phyloP scores from a whole-genome alignment of 805 yeast species.

The Priceomyces fermenticarens region DNA sequence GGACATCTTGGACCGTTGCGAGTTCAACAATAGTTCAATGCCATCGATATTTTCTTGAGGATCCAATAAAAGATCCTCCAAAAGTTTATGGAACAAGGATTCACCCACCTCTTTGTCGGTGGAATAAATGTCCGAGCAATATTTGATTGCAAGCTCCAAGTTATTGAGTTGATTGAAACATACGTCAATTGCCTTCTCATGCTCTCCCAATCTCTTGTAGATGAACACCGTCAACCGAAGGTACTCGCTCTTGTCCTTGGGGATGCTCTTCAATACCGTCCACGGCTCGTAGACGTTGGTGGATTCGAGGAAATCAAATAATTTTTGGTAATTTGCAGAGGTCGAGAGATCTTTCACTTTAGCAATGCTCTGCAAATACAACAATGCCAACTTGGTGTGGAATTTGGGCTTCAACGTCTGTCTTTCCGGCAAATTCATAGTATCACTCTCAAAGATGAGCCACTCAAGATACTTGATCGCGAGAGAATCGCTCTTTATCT shows the following conservation, averaged over 20 bases:
- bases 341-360: constrained; percentile 7
- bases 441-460: constrained; percentile 36
- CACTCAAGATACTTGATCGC: constrained; percentile 46
- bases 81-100: constrained; percentile 45
- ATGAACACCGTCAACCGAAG: constrained; percentile 55
- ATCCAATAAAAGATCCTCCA: constrained; percentile 45
- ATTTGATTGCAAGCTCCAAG: constrained; percentile 54
- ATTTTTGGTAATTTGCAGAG: constrained; percentile 23
- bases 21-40: constrained; percentile 39
- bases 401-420: constrained; percentile 17
- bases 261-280: constrained; percentile 32
- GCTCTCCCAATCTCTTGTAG: constrained; percentile 56
- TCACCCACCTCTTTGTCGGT: constrained; percentile 39
- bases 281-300: constrained; percentile 35
- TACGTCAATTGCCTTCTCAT: constrained; percentile 60
- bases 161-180: constrained; percentile 57
- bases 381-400: constrained; percentile 32
- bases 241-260: constrained; percentile 28
- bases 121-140: constrained; percentile 52
- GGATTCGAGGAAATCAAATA: constrained; percentile 27
- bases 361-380: constrained; percentile 25
- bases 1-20: constrained; percentile 50
- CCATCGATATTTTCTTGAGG: constrained; percentile 30
- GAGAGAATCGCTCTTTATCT: constrained; percentile 17
- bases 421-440: constrained; percentile 11